These are phyloP conservation scores for Pinguiococcus pyrenoidosus DNA, from an alignment of 108 stramenopile genomes.

Conservation along the genomic window DNA sequence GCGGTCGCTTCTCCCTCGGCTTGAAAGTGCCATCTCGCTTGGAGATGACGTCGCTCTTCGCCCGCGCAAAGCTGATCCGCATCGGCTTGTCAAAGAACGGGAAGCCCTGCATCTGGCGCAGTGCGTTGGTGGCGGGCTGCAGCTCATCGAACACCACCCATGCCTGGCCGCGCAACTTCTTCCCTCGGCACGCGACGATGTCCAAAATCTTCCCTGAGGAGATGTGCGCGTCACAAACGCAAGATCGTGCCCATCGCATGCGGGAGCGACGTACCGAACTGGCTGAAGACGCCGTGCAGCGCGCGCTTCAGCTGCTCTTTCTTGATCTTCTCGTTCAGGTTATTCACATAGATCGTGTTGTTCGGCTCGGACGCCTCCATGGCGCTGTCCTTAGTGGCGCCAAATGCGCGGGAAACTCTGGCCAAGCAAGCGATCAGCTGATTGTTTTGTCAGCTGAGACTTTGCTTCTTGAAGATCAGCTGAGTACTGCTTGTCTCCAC, in stretches of 20 bases:
- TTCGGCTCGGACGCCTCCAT: conserved; percentile 28
- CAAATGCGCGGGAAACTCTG: too few species aligned
- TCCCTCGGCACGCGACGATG: conserved; percentile 34
- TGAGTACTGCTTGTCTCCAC: too few species aligned
- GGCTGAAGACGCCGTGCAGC: conserved; percentile 71
- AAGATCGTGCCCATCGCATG: too few species aligned
- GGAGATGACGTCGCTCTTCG: conserved; percentile 66
- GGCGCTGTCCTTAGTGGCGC: too few species aligned
- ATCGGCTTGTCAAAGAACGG: conserved; percentile 75
- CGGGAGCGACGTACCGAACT: conserved; percentile 66
- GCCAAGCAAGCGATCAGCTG: too few species aligned
- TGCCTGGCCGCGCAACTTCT: conserved; percentile 54
- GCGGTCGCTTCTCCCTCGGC: conserved; percentile 33
- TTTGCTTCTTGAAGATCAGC: too few species aligned
- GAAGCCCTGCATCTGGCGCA: conserved; percentile 72
- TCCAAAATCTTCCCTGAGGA: conserved; percentile 26
- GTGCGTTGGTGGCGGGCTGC: conserved; percentile 67
- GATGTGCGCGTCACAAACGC: too few species aligned
- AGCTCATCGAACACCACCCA: conserved; percentile 81
- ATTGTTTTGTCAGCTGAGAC: too few species aligned
- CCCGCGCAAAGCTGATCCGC: conserved; percentile 59
- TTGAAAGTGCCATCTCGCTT: conserved; percentile 68
- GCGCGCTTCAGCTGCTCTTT: conserved; percentile 71
- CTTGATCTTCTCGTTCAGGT: conserved; percentile 94
- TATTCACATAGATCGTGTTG: conserved; percentile 77